Evolutionary conservation across 257 asterid species (phyloP).

Genomic region (Jaltomata sinuosa): DNA sequence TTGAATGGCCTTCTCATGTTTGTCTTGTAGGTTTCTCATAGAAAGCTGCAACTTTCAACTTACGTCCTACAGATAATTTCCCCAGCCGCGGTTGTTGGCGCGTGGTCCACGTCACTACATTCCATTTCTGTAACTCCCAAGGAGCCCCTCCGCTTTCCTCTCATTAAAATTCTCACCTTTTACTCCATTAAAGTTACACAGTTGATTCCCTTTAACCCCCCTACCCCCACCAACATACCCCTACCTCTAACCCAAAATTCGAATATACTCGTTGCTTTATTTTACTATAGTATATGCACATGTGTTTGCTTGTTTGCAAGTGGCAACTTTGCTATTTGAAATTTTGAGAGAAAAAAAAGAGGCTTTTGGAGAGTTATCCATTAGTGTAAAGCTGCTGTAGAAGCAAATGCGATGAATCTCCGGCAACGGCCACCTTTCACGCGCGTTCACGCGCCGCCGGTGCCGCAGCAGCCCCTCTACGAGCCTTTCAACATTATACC

Average conservation of each 20-base stretch:
- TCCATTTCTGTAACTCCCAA: not conserved
- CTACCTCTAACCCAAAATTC: not conserved
- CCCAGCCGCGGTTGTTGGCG: not conserved
- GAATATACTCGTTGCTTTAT: constrained; percentile 5
- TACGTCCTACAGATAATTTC: not conserved
- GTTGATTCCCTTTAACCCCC: not conserved
- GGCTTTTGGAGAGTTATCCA: constrained; percentile 2
- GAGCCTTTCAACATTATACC: constrained; percentile 76
- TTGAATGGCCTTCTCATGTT: not conserved
- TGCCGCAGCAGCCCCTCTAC: constrained; percentile 30
- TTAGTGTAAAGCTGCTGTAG: constrained; percentile 2
- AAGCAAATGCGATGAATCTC: constrained; percentile 40
- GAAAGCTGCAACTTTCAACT: not conserved
- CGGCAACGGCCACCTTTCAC: constrained; percentile 44
- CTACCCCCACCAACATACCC: not conserved
- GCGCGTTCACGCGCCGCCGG: constrained; percentile 63
- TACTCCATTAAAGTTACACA: not conserved
- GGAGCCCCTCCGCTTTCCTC: not conserved
- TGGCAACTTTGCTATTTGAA: not conserved
- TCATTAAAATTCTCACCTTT: not conserved
- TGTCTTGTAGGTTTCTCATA: not conserved
- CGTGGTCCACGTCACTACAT: not conserved
- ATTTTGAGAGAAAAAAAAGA: not conserved
- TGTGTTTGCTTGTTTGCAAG: not conserved
- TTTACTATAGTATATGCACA: not conserved